Conservation (phyloP, 2,329 filamentous ascomycete species). For the Ascochyta fabae region DNA sequence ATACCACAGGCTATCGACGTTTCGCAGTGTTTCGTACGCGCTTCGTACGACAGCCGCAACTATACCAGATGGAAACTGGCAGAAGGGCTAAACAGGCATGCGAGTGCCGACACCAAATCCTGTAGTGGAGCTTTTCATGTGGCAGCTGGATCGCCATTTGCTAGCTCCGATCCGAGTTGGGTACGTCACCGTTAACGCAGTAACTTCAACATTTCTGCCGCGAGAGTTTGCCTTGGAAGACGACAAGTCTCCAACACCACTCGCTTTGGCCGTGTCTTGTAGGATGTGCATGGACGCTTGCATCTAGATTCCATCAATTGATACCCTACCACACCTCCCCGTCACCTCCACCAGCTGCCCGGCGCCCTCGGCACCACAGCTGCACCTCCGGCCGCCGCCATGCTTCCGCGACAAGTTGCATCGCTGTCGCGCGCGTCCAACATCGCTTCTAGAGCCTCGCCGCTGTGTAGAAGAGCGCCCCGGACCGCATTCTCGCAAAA, state of each 20-base stretch:
- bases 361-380: conserved; percentile 1
- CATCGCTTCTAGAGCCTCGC: conserved; percentile 24
- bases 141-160: not conserved
- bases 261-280: conserved; percentile 3
- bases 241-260: conserved; percentile 1
- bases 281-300: not conserved
- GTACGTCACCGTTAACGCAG: not conserved
- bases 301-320: conserved; percentile 8
- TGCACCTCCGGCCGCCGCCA: conserved; percentile 20
- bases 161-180: conserved; percentile 4
- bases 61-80: conserved; percentile 26
- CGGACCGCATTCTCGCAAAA: conserved; percentile 21
- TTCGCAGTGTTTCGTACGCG: not conserved
- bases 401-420: conserved; percentile 41
- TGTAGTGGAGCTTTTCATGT: conserved; percentile 7
- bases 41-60: conserved; percentile 13
- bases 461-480: conserved; percentile 21
- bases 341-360: conserved; percentile 3
- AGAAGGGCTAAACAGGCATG: conserved; percentile 14
- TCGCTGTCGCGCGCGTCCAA: conserved; percentile 38
- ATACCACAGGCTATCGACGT: not conserved
- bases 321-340: not conserved
- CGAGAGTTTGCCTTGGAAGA: not conserved
- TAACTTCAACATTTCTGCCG: conserved; percentile 11
- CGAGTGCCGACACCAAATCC: not conserved